Evolutionary conservation across 2,329 filamentous ascomycete species (phyloP).

Genomic region (Sarocladium brachiariae): DNA sequence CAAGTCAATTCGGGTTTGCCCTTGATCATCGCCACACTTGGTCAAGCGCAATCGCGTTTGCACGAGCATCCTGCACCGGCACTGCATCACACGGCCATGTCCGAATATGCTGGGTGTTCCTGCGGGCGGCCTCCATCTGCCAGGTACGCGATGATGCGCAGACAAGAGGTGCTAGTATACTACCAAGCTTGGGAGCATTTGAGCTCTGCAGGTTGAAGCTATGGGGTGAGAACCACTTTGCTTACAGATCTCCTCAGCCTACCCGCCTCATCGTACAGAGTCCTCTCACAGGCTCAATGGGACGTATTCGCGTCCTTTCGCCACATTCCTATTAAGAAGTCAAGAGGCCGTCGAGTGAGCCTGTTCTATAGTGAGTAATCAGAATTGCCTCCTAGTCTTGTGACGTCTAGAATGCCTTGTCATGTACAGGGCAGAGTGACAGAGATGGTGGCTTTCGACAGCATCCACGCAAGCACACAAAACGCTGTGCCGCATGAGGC

Average conservation of each 20-base stretch:
- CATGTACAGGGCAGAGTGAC: background rate
- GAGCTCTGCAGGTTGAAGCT: background rate
- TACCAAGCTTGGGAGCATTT: background rate
- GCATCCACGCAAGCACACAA: background rate
- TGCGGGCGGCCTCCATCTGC: slow-evolving; percentile 1
- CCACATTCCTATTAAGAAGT: no score
- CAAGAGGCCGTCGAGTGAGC: no score
- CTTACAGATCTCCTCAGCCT: no score
- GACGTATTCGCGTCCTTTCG: no score
- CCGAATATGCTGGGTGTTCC: background rate
- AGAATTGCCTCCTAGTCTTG: no score
- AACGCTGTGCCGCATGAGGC: background rate
- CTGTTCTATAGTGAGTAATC: no score
- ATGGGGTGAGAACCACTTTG: no score
- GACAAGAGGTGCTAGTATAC: background rate
- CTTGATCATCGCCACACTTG: background rate
- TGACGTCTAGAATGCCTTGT: background rate
- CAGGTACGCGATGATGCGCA: slow-evolving; percentile 1
- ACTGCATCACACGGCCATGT: background rate
- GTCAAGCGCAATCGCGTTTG: background rate
- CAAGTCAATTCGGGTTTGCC: background rate
- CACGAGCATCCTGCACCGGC: background rate
- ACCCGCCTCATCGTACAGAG: no score
- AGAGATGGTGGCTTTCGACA: background rate
- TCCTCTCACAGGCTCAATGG: no score